These are phyloP conservation scores for Metarhizium rileyi DNA, from an alignment of 2,329 filamentous ascomycete genomes.

Conservation along the genomic window DNA sequence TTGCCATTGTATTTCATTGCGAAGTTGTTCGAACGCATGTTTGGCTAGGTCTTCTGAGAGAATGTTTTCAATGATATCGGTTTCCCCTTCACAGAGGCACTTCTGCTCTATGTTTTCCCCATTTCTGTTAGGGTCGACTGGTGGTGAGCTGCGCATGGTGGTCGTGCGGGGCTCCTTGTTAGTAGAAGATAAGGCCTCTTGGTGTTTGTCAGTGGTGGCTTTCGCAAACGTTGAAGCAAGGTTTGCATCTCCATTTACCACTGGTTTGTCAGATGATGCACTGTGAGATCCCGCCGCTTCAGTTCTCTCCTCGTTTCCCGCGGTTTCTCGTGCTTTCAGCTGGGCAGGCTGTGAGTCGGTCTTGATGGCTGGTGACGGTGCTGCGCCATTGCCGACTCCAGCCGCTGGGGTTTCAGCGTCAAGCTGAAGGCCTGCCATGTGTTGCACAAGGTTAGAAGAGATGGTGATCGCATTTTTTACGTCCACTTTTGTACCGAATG, in stretches of 20 bases:
- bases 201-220: conserved; percentile 1
- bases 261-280: background rate
- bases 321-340: conserved; percentile 11
- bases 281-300: background rate
- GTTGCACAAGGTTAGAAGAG: conserved; percentile 20
- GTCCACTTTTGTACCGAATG: background rate
- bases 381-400: conserved; percentile 4
- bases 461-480: background rate
- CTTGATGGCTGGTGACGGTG: background rate
- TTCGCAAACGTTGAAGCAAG: background rate
- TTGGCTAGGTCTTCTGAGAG: conserved; percentile 47
- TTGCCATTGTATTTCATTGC: conserved; percentile 74
- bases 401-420: conserved; percentile 16
- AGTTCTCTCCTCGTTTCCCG: conserved; percentile 2
- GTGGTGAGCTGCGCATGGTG: background rate
- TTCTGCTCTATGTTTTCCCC: conserved; percentile 26
- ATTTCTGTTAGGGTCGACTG: background rate
- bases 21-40: conserved; percentile 59
- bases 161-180: too few species aligned
- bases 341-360: conserved; percentile 9
- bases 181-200: background rate
- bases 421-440: conserved; percentile 23
- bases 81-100: conserved; percentile 71
- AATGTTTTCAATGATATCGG: conserved; percentile 60
- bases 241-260: background rate